phyloP scores from a whole-genome alignment of 768 basidiomycete species.

The Exsudoporus frostii region DNA sequence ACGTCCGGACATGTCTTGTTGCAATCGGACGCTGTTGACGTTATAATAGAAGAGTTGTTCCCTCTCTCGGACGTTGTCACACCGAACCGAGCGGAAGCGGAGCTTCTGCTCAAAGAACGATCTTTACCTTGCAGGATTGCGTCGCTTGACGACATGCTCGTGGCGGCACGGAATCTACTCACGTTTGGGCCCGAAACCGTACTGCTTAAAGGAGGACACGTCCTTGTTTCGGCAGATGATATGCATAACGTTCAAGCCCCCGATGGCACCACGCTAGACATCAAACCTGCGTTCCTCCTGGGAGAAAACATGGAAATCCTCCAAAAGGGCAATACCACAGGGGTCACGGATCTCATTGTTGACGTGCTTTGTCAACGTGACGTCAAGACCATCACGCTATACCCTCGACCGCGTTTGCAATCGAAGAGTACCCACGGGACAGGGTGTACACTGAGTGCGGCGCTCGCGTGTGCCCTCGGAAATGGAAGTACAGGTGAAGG shows the following conservation, averaged over 20 bases:
- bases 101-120: slow-evolving; percentile 53
- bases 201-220: slow-evolving; percentile 85
- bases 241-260: slow-evolving; percentile 33
- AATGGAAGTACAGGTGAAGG: slow-evolving; percentile 40
- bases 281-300: slow-evolving; percentile 45
- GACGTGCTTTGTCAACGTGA: slow-evolving; percentile 53
- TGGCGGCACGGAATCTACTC: slow-evolving; percentile 49
- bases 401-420: slow-evolving; percentile 58
- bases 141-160: slow-evolving; percentile 58
- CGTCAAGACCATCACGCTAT: slow-evolving; percentile 42
- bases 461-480: slow-evolving; percentile 67
- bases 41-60: slow-evolving; percentile 60
- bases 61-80: slow-evolving; percentile 74
- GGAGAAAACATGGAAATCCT: slow-evolving; percentile 67
- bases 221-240: slow-evolving; percentile 45
- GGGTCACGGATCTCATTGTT: slow-evolving; percentile 45
- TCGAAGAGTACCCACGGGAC: slow-evolving; percentile 86
- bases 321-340: slow-evolving; percentile 17
- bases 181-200: slow-evolving; percentile 52
- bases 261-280: slow-evolving; percentile 29
- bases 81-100: slow-evolving; percentile 82
- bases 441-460: slow-evolving; percentile 87
- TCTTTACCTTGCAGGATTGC: slow-evolving; percentile 33
- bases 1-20: slow-evolving; percentile 85
- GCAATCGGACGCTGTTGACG: slow-evolving; percentile 57